Conservation (phyloP, 805 yeast genomes). For the Metschnikowia lachancei region DNA sequence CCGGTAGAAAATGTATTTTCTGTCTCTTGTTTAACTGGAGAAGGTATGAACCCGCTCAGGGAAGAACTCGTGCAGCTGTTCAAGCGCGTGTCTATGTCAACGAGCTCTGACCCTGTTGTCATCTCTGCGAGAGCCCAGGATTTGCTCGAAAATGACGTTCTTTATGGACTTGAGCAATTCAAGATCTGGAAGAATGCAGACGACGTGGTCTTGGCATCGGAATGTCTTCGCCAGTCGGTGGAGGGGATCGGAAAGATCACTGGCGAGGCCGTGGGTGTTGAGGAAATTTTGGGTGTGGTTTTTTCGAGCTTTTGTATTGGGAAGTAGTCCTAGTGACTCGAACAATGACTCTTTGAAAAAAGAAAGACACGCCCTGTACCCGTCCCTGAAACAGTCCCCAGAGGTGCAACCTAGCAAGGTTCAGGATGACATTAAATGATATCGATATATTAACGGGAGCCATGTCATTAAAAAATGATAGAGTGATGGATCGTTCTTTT, state of each 20-base stretch:
- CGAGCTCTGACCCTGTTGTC: conserved; percentile 60
- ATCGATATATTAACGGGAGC: too few species aligned
- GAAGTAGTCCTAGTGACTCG: too few species aligned
- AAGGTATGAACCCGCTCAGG: conserved; percentile 54
- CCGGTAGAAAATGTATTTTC: conserved; percentile 19
- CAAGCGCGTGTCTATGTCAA: conserved; percentile 47
- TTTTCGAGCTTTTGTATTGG: conserved; percentile 94
- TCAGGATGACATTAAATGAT: too few species aligned
- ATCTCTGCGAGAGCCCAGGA: conserved; percentile 77
- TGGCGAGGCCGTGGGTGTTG: conserved; percentile 84
- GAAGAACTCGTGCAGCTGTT: conserved; percentile 44
- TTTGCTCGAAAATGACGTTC: conserved; percentile 68
- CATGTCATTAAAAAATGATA: too few species aligned
- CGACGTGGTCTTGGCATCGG: conserved; percentile 80
- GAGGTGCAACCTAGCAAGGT: too few species aligned
- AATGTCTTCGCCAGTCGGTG: conserved; percentile 66
- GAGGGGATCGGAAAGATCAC: conserved; percentile 92
- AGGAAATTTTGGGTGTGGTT: conserved; percentile 86
- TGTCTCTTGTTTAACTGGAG: conserved; percentile 60
- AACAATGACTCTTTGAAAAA: too few species aligned
- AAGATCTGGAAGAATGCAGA: conserved; percentile 45
- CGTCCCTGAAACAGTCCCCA: too few species aligned
- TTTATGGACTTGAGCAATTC: conserved; percentile 72
- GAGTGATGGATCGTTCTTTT: too few species aligned
- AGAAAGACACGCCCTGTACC: too few species aligned